Base-by-base conservation (phyloP, 2,329 filamentous ascomycete species). In the Trichoderma asperellum region DNA sequence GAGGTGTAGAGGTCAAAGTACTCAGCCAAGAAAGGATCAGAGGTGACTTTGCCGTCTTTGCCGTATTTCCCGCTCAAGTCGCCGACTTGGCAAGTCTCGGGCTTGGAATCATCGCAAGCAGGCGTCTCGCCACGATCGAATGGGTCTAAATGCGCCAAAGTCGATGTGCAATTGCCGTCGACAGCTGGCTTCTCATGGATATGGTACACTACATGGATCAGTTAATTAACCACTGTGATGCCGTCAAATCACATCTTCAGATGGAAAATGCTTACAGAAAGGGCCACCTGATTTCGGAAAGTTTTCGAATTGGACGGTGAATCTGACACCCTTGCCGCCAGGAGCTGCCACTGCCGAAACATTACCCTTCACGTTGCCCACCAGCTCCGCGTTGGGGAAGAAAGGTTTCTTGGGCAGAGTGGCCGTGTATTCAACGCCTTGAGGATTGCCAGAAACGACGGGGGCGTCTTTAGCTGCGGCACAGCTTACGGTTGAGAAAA, bases 51-150 rank as follows among this genome's bases (percentile, higher is more conserved):
- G 71, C 91, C 91, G 75, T 91, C 86, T 70, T 84, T 83, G 71
- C 91, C 91, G 75, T 91, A 83, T 82, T 95, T 95, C 76, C 92
- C 92, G 74, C 87, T 87, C 68, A 94, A 83, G 77, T 95, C 92
- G 72, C 92, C 92, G 12, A 92, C 87, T 80, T 95, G 88, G 82
- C 92, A 96, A 11, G 87, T 89, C 71, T 86, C 79, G 8, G 89
- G 89, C 7, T 81, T 76, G 11, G 77, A 73, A 12, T 80, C 47
- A 75, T 93, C 83, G 80, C 92, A 95, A 5, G 85, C 74, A 5
- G 88, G 82, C 1, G 79, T 79, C 75, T 93, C 88, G 72, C 88
- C 88, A 62, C 90, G 89, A 61, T 83, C 77, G 77, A 85, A 92
- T 21, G 92, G 92, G 75, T 94, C 91, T 14, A 93, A 85, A 75